Base-by-base conservation (phyloP, 768 basidiomycete genomes). In the Holtermanniella nyarrowii region DNA sequence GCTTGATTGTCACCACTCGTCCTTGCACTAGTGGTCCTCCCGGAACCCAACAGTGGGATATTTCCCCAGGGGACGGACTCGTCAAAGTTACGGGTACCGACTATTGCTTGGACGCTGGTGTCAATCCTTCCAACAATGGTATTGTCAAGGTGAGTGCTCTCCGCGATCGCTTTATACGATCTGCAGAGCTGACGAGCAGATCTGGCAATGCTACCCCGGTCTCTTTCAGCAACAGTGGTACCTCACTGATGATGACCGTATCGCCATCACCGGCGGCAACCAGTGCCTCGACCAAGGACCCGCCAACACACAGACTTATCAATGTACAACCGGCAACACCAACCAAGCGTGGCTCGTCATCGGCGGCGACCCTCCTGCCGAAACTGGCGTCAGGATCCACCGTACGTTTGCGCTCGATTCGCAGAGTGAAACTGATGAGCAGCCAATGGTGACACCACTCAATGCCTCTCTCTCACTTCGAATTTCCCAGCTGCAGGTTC, bases 191-290 rank as follows among this genome's bases (percentile, higher is more conserved):
- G 31, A 37, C 31, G 31, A 37, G n/a, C 31, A 37, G 31, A 37
- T 37, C 31, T 37, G 31, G 31, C 7, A 7, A 37, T 37, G 31
- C 31, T 37, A 37, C 31, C 31, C 31, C 31, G 31, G 31, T 16
- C 31, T 37, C 31, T 7, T 7, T 16, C 7, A 37, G 7, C 31
- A 37, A 16, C 31, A 37, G 31, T 61, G 56, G 59, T 57, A 46
- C 48, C 50, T 52, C 45, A 61, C 60, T 26, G 49, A 51, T 26
- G 59, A 61, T 49, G 50, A 55, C 21, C 45, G 57, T 1, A 53
- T 61, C 23, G 59, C 59, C 26, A 55, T 61, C 48, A 56, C 52
- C 1, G 55, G 55, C 23, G 59, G 58, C 18, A 51, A 56, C 46
- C 54, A 55, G 42, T 61, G 60, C 42, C 31, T 54, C 5, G 51